Conservation (phyloP, 805 yeast genomes). For the Priceomyces carsonii region DNA sequence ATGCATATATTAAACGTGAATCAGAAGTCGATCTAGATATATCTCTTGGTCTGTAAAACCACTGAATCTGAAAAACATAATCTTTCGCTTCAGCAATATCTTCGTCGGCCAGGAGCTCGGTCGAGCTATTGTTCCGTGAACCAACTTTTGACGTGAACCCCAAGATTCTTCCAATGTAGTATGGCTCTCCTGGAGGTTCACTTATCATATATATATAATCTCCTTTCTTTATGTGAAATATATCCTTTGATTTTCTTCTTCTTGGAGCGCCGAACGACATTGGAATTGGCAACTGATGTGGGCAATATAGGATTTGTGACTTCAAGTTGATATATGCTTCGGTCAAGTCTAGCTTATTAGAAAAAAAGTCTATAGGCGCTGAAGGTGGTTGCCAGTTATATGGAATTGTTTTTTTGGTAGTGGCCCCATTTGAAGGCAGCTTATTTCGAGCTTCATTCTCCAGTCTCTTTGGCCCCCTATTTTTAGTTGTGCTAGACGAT, state of each 20-base stretch:
- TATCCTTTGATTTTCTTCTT: slow-evolving; percentile 19
- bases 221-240: slow-evolving; percentile 44
- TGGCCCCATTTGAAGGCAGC: slow-evolving; percentile 1
- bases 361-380: slow-evolving; percentile 38
- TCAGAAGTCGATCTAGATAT: slow-evolving; percentile 67
- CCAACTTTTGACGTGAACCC: slow-evolving; percentile 49
- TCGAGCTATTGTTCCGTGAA: not conserved
- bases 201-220: slow-evolving; percentile 82
- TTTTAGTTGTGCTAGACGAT: slow-evolving; percentile 3
- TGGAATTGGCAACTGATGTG: slow-evolving; percentile 23
- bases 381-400: slow-evolving; percentile 54
- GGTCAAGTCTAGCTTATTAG: slow-evolving; percentile 40
- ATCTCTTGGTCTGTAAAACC: slow-evolving; percentile 91
- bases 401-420: slow-evolving; percentile 26
- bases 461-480: slow-evolving; percentile 4
- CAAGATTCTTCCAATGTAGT: slow-evolving; percentile 80
- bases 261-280: slow-evolving; percentile 8
- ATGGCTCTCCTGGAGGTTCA: slow-evolving; percentile 95
- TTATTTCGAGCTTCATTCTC: not conserved
- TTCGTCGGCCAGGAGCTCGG: no score
- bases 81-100: slow-evolving; percentile 39
- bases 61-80: slow-evolving; percentile 70
- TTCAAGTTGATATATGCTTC: slow-evolving; percentile 43
- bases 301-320: slow-evolving; percentile 39
- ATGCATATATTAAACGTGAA: slow-evolving; percentile 75